phyloP scores from a whole-genome alignment of 1,139 yeast species.

The Hyphopichia khmerensis region DNA sequence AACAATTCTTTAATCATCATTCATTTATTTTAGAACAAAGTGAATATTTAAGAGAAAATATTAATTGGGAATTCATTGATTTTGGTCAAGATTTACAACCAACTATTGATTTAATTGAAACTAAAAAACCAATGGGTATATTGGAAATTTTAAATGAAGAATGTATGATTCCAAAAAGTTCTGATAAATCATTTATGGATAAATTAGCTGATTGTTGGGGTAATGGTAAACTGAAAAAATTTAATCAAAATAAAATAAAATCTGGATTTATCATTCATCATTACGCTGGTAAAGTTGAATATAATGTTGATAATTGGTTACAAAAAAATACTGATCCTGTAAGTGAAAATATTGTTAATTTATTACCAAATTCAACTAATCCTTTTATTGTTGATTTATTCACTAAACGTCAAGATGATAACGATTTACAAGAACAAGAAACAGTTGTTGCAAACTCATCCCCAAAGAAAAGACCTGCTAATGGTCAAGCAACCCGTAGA shows the following conservation, averaged over 20 bases:
- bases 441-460: constrained; percentile 3
- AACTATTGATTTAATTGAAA: constrained; percentile 88
- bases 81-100: constrained; percentile 97
- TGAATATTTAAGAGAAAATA: constrained; percentile 89
- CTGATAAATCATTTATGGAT: constrained; percentile 80
- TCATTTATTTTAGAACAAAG: constrained; percentile 96
- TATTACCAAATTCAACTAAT: constrained; percentile 58
- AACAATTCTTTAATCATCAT: constrained; percentile 96
- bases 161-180: constrained; percentile 89
- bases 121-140: constrained; percentile 77
- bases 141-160: constrained; percentile 90
- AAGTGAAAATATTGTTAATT: constrained; percentile 66
- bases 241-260: constrained; percentile 66
- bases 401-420: background rate
- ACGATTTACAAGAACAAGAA: constrained; percentile 5
- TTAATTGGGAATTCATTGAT: constrained; percentile 95
- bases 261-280: constrained; percentile 81
- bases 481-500: constrained; percentile 14
- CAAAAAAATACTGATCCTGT: constrained; percentile 95
- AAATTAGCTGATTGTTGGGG: constrained; percentile 68
- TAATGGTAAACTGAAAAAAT: constrained; percentile 56
- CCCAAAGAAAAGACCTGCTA: constrained; percentile 1
- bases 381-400: constrained; percentile 38
- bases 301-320: constrained; percentile 88
- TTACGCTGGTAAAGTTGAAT: constrained; percentile 95